Evolutionary conservation across 441 rosid genomes (phyloP).

Genomic region (Erysimum pusillum): DNA sequence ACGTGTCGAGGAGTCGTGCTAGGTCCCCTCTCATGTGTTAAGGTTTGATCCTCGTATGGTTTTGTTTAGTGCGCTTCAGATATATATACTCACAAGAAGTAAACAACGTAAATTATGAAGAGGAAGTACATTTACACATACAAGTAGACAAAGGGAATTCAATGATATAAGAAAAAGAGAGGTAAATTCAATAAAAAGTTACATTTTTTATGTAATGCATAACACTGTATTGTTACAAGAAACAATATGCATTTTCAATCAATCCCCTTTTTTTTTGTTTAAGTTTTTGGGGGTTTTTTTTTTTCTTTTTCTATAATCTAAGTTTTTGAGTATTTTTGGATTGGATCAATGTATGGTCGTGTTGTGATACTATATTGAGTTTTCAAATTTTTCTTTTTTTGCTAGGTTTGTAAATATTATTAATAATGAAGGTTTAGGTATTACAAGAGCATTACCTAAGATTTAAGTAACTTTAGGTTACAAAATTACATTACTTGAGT

Average conservation of each 20-base stretch:
- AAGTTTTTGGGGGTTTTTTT: neutral
- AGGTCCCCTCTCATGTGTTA: slow-evolving; percentile 32
- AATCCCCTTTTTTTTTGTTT: neutral
- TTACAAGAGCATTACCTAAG: too few relatives aligned
- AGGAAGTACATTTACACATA: neutral
- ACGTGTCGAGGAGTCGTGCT: slow-evolving; percentile 34
- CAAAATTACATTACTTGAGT: neutral
- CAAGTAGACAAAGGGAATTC: slow-evolving; percentile 9
- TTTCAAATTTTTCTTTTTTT: neutral
- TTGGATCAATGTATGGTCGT: neutral
- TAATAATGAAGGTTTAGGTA: too few relatives aligned
- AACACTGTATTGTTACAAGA: slow-evolving; percentile 6
- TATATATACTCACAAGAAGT: neutral
- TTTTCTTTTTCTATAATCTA: too few relatives aligned
- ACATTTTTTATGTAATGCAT: neutral
- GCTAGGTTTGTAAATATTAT: too few relatives aligned
- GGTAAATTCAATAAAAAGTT: neutral
- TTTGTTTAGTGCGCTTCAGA: slow-evolving; percentile 11
- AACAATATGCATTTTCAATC: neutral
- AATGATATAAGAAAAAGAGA: neutral
- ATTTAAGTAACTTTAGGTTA: too few relatives aligned
- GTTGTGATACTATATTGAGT: neutral
- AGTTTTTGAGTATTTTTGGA: neutral
- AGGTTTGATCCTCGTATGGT: slow-evolving; percentile 33
- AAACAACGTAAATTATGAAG: slow-evolving; percentile 10